Evolutionary conservation across 78 protist genomes (phyloP).

Genomic region (Dictyostelium discoideum): DNA sequence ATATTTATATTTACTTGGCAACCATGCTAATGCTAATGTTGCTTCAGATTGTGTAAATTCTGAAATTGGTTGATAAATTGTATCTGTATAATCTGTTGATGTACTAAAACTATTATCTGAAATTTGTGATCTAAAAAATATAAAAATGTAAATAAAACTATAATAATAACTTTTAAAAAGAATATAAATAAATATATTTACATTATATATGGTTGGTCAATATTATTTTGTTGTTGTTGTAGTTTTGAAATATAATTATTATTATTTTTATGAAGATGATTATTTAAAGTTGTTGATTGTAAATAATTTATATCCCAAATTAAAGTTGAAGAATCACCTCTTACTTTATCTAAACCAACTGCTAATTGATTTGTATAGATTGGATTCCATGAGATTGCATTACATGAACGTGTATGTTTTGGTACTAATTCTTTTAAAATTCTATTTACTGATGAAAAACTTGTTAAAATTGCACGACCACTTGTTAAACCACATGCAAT

Average conservation of each 20-base stretch:
- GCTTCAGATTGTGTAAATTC: slow-evolving; percentile 80
- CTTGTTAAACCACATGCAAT: slow-evolving; percentile 70
- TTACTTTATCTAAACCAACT: slow-evolving; percentile 79
- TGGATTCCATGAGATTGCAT: slow-evolving; percentile 81
- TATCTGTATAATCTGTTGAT: slow-evolving; percentile 36
- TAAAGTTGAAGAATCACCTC: slow-evolving; percentile 74
- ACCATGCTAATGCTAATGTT: slow-evolving; percentile 80
- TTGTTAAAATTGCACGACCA: slow-evolving; percentile 64
- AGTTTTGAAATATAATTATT: slow-evolving; percentile 3
- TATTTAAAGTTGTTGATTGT: background rate
- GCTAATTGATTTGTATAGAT: slow-evolving; percentile 67
- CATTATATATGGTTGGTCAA: slow-evolving; percentile 61
- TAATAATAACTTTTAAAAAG: background rate
- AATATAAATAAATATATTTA: background rate
- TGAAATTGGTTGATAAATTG: slow-evolving; percentile 64
- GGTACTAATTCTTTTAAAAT: slow-evolving; percentile 80
- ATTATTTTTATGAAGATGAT: slow-evolving; percentile 4
- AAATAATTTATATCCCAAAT: slow-evolving; percentile 81
- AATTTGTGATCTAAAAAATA: slow-evolving; percentile 19
- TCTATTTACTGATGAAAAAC: slow-evolving; percentile 61
- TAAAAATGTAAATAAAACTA: background rate
- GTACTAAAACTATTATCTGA: slow-evolving; percentile 74
- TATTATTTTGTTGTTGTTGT: background rate
- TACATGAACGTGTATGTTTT: slow-evolving; percentile 78
- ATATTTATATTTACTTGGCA: slow-evolving; percentile 27